A percentile compares a stretch with the other conserved stretches of the same genome.
These are phyloP conservation scores for Termitomyces sp. DNA, from an alignment of 768 basidiomycete species.

Conservation along the genomic window DNA sequence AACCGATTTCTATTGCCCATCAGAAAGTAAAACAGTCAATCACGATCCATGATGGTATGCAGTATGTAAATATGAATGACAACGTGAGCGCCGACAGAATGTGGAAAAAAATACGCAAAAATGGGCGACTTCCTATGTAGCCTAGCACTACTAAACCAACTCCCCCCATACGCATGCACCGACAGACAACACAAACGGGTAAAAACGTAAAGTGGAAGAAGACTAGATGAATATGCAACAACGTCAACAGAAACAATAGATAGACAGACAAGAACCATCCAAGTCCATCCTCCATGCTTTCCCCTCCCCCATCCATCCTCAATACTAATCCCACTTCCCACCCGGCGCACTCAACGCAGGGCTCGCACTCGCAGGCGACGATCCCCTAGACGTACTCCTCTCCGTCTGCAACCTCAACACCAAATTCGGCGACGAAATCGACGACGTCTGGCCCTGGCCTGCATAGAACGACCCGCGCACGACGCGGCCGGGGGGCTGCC, in stretches of 20 bases:
- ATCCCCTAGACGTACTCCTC: not conserved
- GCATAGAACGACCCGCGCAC: conserved; percentile 11
- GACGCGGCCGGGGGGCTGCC: conserved; percentile 8
- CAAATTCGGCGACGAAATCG: conserved; percentile 17
- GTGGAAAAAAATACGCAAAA: no score
- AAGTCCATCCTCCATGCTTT: not conserved
- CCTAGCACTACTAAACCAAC: not conserved
- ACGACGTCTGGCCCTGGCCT: not conserved
- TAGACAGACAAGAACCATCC: not conserved
- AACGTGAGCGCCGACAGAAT: no score
- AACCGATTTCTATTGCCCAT: no score
- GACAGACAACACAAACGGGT: not conserved
- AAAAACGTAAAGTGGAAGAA: not conserved
- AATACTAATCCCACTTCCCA: not conserved
- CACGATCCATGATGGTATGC: no score
- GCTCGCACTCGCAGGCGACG: not conserved
- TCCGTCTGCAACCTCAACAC: conserved; percentile 9
- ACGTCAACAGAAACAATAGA: not conserved
- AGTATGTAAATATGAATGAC: no score
- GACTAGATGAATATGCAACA: not conserved
- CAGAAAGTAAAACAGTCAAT: no score
- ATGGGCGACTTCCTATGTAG: no score
- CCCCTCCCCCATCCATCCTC: not conserved
- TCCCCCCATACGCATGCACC: no score
- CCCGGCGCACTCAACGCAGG: not conserved